These are phyloP conservation scores for Pythium vanterpoolii DNA, from an alignment of 352 stramenopile species.

Conservation along the genomic window DNA sequence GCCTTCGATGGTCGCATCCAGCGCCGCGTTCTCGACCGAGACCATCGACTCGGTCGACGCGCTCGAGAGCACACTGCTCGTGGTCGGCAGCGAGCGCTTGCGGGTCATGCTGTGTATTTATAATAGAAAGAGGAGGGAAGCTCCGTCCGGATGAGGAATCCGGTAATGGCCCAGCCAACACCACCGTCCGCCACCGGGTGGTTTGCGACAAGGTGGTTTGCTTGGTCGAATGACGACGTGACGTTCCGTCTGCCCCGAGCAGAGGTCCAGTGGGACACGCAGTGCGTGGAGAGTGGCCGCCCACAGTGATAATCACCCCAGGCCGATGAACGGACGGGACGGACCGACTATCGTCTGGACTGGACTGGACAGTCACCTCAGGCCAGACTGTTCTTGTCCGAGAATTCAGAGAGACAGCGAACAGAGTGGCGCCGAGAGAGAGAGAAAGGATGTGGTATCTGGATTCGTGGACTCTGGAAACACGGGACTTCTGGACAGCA, in stretches of 20 bases:
- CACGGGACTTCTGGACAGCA: too few relatives aligned
- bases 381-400: too few relatives aligned
- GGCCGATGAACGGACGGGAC: too few relatives aligned
- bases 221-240: conserved; percentile 7
- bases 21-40: conserved; percentile 27
- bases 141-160: not conserved
- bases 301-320: too few relatives aligned
- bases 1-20: conserved; percentile 36
- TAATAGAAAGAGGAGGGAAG: too few relatives aligned
- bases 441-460: conserved; percentile 4
- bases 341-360: too few relatives aligned
- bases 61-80: conserved; percentile 42
- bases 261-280: not conserved
- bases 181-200: too few relatives aligned
- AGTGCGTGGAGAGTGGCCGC: not conserved
- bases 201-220: too few relatives aligned
- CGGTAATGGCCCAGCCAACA: not conserved
- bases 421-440: too few relatives aligned
- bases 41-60: conserved; percentile 35
- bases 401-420: too few relatives aligned
- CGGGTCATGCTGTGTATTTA: conserved; percentile 27
- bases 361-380: too few relatives aligned
- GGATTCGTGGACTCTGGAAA: not conserved
- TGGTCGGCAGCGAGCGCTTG: conserved; percentile 25
- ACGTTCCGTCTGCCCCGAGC: too few relatives aligned